Conservation (phyloP, 2,329 filamentous ascomycete genomes). For the Cercospora brassicicola region DNA sequence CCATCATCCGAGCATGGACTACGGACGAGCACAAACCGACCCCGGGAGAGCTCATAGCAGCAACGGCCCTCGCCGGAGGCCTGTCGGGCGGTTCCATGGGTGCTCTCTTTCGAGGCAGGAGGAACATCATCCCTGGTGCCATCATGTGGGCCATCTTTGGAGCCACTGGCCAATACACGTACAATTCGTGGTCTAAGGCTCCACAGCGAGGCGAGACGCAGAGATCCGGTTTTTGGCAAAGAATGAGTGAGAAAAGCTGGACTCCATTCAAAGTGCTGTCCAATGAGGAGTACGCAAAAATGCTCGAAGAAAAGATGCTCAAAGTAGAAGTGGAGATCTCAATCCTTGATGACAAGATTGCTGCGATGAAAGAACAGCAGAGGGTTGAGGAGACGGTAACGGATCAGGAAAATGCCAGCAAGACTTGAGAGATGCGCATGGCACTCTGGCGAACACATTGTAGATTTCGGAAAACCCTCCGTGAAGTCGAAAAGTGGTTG, state of each 20-base stretch:
- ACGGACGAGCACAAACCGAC: conserved; percentile 18
- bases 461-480: not conserved
- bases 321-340: conserved; percentile 74
- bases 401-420: not conserved
- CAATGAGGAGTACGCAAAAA: conserved; percentile 69
- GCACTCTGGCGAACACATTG: not conserved
- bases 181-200: conserved; percentile 51
- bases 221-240: conserved; percentile 46
- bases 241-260: conserved; percentile 63
- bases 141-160: conserved; percentile 62
- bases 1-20: conserved; percentile 42
- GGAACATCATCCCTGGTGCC: conserved; percentile 56
- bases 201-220: conserved; percentile 42
- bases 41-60: conserved; percentile 60
- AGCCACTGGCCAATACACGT: conserved; percentile 57
- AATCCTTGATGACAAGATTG: conserved; percentile 73
- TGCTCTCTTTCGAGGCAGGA: conserved; percentile 58
- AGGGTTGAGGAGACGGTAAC: conserved; percentile 5
- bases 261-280: conserved; percentile 69
- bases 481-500: not conserved
- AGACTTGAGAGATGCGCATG: not conserved
- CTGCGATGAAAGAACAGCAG: conserved; percentile 45
- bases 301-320: conserved; percentile 70
- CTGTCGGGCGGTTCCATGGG: conserved; percentile 60
- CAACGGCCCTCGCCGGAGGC: conserved; percentile 69